These are phyloP conservation scores for Asterophora parasitica DNA, from an alignment of 768 basidiomycete species.

Conservation along the genomic window DNA sequence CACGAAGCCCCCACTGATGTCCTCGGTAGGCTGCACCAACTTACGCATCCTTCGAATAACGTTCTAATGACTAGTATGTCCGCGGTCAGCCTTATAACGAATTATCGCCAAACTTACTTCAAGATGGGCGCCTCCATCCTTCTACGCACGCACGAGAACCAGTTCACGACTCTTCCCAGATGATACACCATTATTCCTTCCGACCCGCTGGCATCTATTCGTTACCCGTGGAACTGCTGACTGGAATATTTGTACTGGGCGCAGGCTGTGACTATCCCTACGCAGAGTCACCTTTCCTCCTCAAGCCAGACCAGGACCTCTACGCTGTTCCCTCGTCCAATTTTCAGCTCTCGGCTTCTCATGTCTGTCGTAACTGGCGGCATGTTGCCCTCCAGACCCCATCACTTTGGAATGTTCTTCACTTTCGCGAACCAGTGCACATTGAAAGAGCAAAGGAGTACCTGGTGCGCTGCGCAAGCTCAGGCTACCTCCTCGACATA, in stretches of 20 bases:
- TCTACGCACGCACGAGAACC: slow-evolving; percentile 11
- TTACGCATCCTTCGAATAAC: slow-evolving; percentile 3
- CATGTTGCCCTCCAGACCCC: slow-evolving; percentile 46
- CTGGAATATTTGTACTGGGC: slow-evolving; percentile 54
- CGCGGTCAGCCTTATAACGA: slow-evolving; percentile 7
- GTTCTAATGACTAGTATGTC: slow-evolving; percentile 6
- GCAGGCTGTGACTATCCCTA: slow-evolving; percentile 40
- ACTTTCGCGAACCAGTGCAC: slow-evolving; percentile 48
- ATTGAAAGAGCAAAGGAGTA: slow-evolving; percentile 43
- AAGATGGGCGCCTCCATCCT: slow-evolving; percentile 4
- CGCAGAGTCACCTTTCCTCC: slow-evolving; percentile 41
- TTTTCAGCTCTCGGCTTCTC: slow-evolving; percentile 53
- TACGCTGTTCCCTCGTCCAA: slow-evolving; percentile 36
- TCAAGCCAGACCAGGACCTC: slow-evolving; percentile 42
- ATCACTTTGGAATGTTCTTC: slow-evolving; percentile 51
- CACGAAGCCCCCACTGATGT: neutral
- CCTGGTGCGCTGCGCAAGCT: slow-evolving; percentile 29
- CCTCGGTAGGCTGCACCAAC: slow-evolving; percentile 3
- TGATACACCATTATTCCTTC: slow-evolving; percentile 16
- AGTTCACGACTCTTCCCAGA: slow-evolving; percentile 2
- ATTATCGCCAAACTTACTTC: slow-evolving; percentile 1
- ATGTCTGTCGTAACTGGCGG: slow-evolving; percentile 57
- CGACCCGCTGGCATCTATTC: slow-evolving; percentile 32
- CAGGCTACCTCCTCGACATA: slow-evolving; percentile 40
- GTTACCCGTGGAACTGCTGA: slow-evolving; percentile 57